phyloP scores from a whole-genome alignment of 352 stramenopile genomes.

The Globisporangium ultimum region DNA sequence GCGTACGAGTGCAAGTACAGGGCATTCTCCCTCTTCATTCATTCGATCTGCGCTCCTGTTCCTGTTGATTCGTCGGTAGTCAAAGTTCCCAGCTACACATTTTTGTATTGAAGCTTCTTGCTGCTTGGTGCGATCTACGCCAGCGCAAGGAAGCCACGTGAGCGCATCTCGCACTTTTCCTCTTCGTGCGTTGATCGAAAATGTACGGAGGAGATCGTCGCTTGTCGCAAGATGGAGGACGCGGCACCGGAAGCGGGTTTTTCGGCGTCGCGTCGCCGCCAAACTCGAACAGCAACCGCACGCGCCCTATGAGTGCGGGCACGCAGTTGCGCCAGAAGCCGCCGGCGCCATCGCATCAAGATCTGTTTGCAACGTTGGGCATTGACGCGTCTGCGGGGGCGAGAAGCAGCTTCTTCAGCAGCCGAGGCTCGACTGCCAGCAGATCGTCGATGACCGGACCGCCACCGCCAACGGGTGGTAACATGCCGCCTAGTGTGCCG shows the following conservation, averaged over 20 bases:
- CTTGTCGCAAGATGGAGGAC: constrained; percentile 6
- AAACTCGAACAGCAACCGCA: constrained; percentile 5
- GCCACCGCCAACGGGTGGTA: constrained; percentile 6
- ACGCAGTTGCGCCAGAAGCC: constrained; percentile 65
- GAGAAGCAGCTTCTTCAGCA: constrained; percentile 20
- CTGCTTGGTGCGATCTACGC: too few relatives aligned
- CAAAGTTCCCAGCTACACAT: too few relatives aligned
- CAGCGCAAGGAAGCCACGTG: too few relatives aligned
- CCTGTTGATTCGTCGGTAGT: neutral
- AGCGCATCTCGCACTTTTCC: too few relatives aligned
- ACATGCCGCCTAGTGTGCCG: constrained; percentile 8
- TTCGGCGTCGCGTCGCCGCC: constrained; percentile 11
- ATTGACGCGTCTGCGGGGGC: constrained; percentile 33
- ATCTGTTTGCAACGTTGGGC: constrained; percentile 58
- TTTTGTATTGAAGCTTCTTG: too few relatives aligned
- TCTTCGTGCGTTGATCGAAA: constrained; percentile 7
- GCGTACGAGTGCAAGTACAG: neutral
- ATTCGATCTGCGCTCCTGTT: neutral
- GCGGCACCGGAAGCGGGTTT: neutral
- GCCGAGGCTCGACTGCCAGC: constrained; percentile 18
- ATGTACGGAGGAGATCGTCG: constrained; percentile 14
- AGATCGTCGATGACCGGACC: constrained; percentile 11
- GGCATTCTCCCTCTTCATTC: neutral
- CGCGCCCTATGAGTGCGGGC: constrained; percentile 47
- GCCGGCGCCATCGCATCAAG: constrained; percentile 22